Evolutionary conservation across 1,284 basidiomycete genomes (phyloP), one percentile per base, ranked within the genome.

Genomic region (Agaricales sp.): DNA sequence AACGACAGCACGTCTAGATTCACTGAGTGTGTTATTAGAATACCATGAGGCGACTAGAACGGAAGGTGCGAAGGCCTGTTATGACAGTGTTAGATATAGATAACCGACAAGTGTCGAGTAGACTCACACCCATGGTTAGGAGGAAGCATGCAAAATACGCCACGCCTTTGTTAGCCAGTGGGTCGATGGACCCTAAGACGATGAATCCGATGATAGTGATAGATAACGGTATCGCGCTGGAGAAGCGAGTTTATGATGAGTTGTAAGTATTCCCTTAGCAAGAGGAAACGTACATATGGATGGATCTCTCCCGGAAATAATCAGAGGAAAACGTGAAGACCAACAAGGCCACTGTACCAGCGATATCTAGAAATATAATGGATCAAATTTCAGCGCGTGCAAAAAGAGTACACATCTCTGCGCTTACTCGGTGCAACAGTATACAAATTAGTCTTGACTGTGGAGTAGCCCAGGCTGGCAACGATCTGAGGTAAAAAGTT

Each of bases 401-500:
- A 35, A 8, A n/a, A n/a, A 35, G n/a, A n/a, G 30, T 35, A 11
- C 30, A 35, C n/a, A n/a, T n/a, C n/a, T n/a, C n/a, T n/a, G n/a
- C n/a, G n/a, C 44, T 71, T 63, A 56, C 77, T 76, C 1, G 76
- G 76, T 6, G 75, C 74, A 23, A 78, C 69, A 19, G 74, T 75
- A 55, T 67, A 68, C 35, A 77, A 63, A 53, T 75, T 75, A 13
- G 73, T 75, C 55, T 68, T 70, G 54, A 75, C 60, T 2, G 70
- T 68, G 20, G 65, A 67, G 59, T 75, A 76, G 3, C 74, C 70
- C 26, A 77, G 62, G 48, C 74, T 70, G 13, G 62, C 67, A 18
- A 75, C 68, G 39, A 76, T 75, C 54, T 76, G 67, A 13, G 73
- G 73, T 19, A 77, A 61, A 53, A 75, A 74, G 54, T 74, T 75